Percentiles rank a stretch among this genome's conserved stretches.
Conservation (phyloP, 352 stramenopile species). For the Halophytophthora batemanensis region DNA sequence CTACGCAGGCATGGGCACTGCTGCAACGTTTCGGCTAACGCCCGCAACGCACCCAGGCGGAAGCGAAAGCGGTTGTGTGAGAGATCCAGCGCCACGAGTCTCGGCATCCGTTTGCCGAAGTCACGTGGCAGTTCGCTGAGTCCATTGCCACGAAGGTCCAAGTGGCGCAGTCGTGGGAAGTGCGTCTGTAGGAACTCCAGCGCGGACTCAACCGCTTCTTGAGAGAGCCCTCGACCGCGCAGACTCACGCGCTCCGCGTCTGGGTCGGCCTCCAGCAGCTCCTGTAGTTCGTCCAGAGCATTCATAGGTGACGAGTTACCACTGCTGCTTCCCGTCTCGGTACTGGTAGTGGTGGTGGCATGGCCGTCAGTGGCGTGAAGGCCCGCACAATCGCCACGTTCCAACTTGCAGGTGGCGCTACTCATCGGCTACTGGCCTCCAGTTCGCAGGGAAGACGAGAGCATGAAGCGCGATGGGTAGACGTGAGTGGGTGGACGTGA, state of each 20-base stretch:
- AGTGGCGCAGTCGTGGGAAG: constrained; percentile 43
- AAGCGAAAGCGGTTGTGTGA: constrained; percentile 47
- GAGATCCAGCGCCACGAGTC: constrained; percentile 62
- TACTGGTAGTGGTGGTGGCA: constrained; percentile 12
- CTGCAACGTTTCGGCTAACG: constrained; percentile 40
- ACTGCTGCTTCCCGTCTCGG: constrained; percentile 2
- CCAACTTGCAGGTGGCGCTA: constrained; percentile 1
- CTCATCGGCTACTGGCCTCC: constrained; percentile 12
- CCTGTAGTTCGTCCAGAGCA: constrained; percentile 46
- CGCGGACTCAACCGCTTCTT: constrained; percentile 20
- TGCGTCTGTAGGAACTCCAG: constrained; percentile 39
- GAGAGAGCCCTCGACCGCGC: constrained; percentile 26
- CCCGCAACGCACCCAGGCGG: constrained; percentile 26
- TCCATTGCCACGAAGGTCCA: constrained; percentile 59
- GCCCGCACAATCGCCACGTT: not conserved
- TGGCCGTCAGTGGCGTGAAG: constrained; percentile 14
- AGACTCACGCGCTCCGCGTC: constrained; percentile 46
- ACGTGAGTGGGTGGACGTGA: no score
- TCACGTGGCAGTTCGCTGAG: constrained; percentile 34
- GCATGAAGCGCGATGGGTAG: no score
- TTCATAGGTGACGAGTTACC: constrained; percentile 26
- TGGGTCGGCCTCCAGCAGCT: constrained; percentile 33
- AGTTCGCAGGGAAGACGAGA: no score
- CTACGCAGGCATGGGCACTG: constrained; percentile 53
- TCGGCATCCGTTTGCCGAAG: constrained; percentile 36